Base-by-base conservation (phyloP, 495 filamentous ascomycete species). In the Rhypophila decipiens region DNA sequence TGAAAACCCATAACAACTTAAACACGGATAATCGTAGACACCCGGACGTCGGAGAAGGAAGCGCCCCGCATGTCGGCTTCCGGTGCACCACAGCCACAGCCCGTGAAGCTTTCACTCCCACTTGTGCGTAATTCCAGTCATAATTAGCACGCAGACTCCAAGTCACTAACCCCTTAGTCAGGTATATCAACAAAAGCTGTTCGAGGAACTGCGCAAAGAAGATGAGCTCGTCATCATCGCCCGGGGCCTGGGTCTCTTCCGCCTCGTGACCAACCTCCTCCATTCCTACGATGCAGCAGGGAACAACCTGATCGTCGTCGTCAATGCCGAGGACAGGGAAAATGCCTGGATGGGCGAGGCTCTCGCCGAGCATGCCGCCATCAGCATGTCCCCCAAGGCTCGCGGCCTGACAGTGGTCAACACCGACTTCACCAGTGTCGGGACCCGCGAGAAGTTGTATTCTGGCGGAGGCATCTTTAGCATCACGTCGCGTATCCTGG, bases 211-310 rank as follows among this genome's bases (percentile, higher is more conserved):
- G 49, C 83, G 87, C 48, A 70, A 80, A 42, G 87, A 96, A 68
- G 93, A 98, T 87, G 87, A 91, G 67, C 82, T 97, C 52, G 82
- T 96, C 56, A 73, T 97, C 34, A 76, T 96, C 31, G 91, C 90
- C 2, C 86, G 90, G 44, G 93, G 93, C 55, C 82, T 97, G 15
- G 93, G 93, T 44, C 82, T 97, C 15, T 77, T 96, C 44, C 88
- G 88, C 40, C 71, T 97, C 15, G 79, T 96, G 49, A 94, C 89
- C 13, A 97, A 96, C 61, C 79, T 98, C 8, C 80, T 98, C 27
- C 94, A 98, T 63, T 88, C 90, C 18, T 95, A 95, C 68, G 93
- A 98, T 75, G 91, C 88, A 2, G 88, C 89, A 5, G 93, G 94
- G 4, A 90, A 90, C 65, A 96, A 96, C 62, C 64, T 98, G 37